Evolutionary conservation across 1,284 basidiomycete species (phyloP).

Genomic region (Puccinia hordei): DNA sequence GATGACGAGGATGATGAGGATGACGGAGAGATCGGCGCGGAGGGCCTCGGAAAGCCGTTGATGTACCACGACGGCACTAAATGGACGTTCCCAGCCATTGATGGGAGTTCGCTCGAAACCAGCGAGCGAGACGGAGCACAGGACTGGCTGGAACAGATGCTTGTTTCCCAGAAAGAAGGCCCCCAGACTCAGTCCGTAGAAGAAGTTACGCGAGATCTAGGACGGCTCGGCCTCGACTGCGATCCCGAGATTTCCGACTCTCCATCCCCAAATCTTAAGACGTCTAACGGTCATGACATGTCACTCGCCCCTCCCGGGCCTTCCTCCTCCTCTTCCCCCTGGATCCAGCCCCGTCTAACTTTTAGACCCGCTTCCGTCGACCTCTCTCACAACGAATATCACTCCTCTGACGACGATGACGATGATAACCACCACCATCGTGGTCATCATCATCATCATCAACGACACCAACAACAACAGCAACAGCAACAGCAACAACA

Average conservation of each 20-base stretch:
- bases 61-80: slow-evolving; percentile 44
- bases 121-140: background rate
- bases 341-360: slow-evolving; percentile 18
- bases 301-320: no score
- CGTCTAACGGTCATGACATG: no score
- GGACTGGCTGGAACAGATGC: background rate
- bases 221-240: no score
- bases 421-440: background rate
- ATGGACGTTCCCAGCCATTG: slow-evolving; percentile 17
- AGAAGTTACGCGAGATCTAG: no score
- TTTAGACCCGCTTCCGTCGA: slow-evolving; percentile 39
- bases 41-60: slow-evolving; percentile 10
- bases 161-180: background rate
- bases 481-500: no score
- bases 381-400: background rate
- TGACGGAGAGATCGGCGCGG: slow-evolving; percentile 6
- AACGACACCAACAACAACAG: no score
- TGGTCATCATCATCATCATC: background rate
- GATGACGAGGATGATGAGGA: slow-evolving; percentile 20
- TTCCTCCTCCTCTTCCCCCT: background rate
- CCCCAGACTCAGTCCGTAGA: no score
- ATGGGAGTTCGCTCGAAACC: background rate
- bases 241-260: no score
- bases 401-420: slow-evolving; percentile 18
- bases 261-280: no score